phyloP scores from a whole-genome alignment of 2,329 filamentous ascomycete genomes.

The Kalmusia sp. region DNA sequence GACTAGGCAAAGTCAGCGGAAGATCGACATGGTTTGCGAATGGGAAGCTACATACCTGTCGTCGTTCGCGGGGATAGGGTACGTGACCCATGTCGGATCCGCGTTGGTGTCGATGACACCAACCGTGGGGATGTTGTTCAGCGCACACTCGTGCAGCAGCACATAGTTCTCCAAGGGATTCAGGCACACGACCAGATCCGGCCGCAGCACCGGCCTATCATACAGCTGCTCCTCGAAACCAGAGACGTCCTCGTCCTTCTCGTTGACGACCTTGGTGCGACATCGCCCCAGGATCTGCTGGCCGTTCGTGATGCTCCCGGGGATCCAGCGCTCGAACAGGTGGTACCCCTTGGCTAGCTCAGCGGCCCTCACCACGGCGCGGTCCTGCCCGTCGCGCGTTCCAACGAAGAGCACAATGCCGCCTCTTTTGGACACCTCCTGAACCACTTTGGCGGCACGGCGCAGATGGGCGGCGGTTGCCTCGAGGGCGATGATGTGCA shows the following conservation, averaged over 20 bases:
- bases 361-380: slow-evolving; percentile 81
- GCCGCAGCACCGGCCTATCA: slow-evolving; percentile 72
- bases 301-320: slow-evolving; percentile 90
- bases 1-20: slow-evolving; percentile 57
- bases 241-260: slow-evolving; percentile 68
- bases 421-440: slow-evolving; percentile 81
- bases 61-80: slow-evolving; percentile 95
- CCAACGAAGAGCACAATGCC: slow-evolving; percentile 92
- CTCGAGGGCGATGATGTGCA: slow-evolving; percentile 94
- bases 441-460: slow-evolving; percentile 90
- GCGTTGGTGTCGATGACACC: slow-evolving; percentile 93
- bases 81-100: slow-evolving; percentile 92
- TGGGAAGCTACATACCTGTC: slow-evolving; percentile 69
- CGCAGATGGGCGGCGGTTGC: slow-evolving; percentile 86
- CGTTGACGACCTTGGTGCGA: slow-evolving; percentile 77
- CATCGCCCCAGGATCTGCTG: slow-evolving; percentile 82
- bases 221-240: slow-evolving; percentile 72
- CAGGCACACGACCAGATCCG: slow-evolving; percentile 89
- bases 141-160: slow-evolving; percentile 86
- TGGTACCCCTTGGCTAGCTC: slow-evolving; percentile 81
- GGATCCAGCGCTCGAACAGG: slow-evolving; percentile 90
- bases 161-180: slow-evolving; percentile 94
- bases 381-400: slow-evolving; percentile 80
- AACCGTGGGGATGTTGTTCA: slow-evolving; percentile 90
- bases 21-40: neutral